Base-by-base conservation (phyloP, 2,329 filamentous ascomycete species). In the Pyrenochaeta sp. region DNA sequence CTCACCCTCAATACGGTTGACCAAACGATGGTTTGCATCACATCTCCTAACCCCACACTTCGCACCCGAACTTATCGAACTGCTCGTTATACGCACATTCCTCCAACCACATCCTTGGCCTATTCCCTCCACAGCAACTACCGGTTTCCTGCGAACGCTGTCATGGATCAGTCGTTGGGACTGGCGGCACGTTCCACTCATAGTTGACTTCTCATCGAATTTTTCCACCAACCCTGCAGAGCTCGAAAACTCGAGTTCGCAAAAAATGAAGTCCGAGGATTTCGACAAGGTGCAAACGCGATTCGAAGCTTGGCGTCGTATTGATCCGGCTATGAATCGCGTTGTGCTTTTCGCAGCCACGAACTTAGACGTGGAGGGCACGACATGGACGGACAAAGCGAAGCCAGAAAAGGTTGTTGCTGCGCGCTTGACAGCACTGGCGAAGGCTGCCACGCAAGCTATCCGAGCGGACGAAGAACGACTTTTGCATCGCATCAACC, bases 251-350 rank as follows among this genome's bases (percentile, higher is more conserved):
- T 45, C 53, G n/a, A 54, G 43, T 23, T 53, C 58, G 0, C 64
- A 61, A 21, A 56, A 61, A 12, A 81, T 96, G 68, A 84, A 84
- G 7, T 75, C 80, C 7, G 79, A 84, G 10, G 85, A 90, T 27
- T 82, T 89, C 10, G 78, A 84, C 29, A 79, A 81, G 2, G 87
- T 95, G 58, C 83, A 82, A 32, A 90, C 87, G 3, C 87, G 89
- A 17, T 88, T 98, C 52, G 86, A 91, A 56, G 88, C 89, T 12
- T 96, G 92, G 91, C 85, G 95, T 52, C 91, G 90, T 61, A 87
- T 95, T 48, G 95, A 99, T 68, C 92, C 93, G 1, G 87, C 84
- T 47, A 90, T 98, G 87, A 96, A 95, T 76, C 87, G 87, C 56
- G 85, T 91, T 2, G 88, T 90, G 15, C 79, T 98, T 33, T 90